phyloP scores from a whole-genome alignment of 2,329 filamentous ascomycete genomes.

The Paraconiothyrium brasiliense region DNA sequence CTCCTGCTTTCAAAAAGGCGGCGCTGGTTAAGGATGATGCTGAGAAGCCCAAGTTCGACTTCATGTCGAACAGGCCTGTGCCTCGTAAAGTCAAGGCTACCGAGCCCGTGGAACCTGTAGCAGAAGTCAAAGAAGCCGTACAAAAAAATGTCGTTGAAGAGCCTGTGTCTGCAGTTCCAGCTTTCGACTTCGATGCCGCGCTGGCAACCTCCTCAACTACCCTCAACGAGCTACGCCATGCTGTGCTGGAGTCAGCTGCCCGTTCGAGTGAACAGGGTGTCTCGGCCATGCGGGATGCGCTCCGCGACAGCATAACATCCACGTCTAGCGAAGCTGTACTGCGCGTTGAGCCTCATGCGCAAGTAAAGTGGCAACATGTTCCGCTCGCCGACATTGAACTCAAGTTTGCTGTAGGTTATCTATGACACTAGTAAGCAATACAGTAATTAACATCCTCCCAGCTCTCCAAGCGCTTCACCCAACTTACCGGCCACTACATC shows the following conservation, averaged over 20 bases:
- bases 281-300: slow-evolving; percentile 24
- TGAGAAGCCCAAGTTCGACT: slow-evolving; percentile 45
- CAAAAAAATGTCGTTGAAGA: slow-evolving; percentile 4
- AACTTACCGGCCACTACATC: slow-evolving; percentile 80
- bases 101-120: slow-evolving; percentile 8
- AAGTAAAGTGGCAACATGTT: slow-evolving; percentile 38
- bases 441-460: slow-evolving; percentile 49
- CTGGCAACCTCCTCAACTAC: slow-evolving; percentile 4
- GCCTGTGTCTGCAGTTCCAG: background rate
- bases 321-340: slow-evolving; percentile 16
- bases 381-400: slow-evolving; percentile 38
- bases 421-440: slow-evolving; percentile 15
- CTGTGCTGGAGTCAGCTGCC: slow-evolving; percentile 26
- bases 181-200: slow-evolving; percentile 1
- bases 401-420: slow-evolving; percentile 48
- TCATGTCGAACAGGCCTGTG: slow-evolving; percentile 48
- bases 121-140: slow-evolving; percentile 14
- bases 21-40: slow-evolving; percentile 40
- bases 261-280: slow-evolving; percentile 26
- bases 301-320: slow-evolving; percentile 22
- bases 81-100: slow-evolving; percentile 35
- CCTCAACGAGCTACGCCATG: slow-evolving; percentile 19
- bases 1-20: slow-evolving; percentile 34
- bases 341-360: slow-evolving; percentile 15
- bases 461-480: slow-evolving; percentile 82